These are phyloP conservation scores for Kwoniella sp. DNA, from an alignment of 768 basidiomycete species.

Conservation along the genomic window DNA sequence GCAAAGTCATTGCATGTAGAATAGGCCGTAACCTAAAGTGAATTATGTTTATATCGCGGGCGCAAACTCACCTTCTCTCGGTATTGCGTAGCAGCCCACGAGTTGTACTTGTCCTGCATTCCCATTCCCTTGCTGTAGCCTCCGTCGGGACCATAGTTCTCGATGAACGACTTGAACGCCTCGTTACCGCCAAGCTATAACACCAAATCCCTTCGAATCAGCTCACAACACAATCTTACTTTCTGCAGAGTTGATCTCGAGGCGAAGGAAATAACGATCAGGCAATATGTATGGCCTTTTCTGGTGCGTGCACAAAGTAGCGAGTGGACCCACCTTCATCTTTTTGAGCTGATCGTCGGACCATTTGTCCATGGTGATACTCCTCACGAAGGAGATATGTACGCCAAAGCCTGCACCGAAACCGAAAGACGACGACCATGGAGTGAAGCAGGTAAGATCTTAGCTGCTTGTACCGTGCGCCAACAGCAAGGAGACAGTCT, in stretches of 20 bases:
- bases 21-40: too few species aligned
- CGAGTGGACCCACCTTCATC: slow-evolving; percentile 71
- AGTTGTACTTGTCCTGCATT: slow-evolving; percentile 66
- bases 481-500: too few species aligned
- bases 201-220: slow-evolving; percentile 5
- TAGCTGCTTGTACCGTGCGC: neutral
- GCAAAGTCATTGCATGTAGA: too few species aligned
- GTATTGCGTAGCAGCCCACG: slow-evolving; percentile 93
- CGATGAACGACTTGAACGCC: slow-evolving; percentile 75
- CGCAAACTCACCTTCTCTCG: slow-evolving; percentile 76
- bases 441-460: neutral
- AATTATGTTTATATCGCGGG: too few species aligned
- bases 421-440: slow-evolving; percentile 53
- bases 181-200: slow-evolving; percentile 82
- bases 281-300: too few species aligned
- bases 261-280: too few species aligned
- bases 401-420: slow-evolving; percentile 93
- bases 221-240: neutral
- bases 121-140: slow-evolving; percentile 43
- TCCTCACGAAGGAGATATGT: slow-evolving; percentile 84
- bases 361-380: slow-evolving; percentile 97
- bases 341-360: slow-evolving; percentile 71
- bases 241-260: too few species aligned
- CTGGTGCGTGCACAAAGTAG: neutral
- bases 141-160: slow-evolving; percentile 44